Evolutionary conservation across 108 stramenopile genomes (phyloP).

Genomic region (Mediolabrus comicus): DNA sequence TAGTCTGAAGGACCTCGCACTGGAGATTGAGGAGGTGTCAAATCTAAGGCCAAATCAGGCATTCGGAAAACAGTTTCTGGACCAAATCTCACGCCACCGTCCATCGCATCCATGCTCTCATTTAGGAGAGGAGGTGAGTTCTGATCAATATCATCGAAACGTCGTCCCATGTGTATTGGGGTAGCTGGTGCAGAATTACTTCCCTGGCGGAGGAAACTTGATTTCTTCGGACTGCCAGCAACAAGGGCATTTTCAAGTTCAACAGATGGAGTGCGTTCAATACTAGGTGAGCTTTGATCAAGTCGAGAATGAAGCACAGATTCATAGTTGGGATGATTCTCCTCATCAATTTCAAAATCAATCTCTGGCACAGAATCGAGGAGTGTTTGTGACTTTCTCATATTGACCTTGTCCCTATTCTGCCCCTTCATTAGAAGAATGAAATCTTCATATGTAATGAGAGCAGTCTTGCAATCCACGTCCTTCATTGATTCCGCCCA

Average conservation of each 20-base stretch:
- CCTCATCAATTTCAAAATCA: conserved; percentile 31
- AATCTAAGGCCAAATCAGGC: conserved; percentile 12
- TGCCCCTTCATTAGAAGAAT: conserved; percentile 88
- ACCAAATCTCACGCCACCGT: conserved; percentile 7
- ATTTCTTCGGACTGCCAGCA: not conserved
- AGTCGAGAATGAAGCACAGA: not conserved
- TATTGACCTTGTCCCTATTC: conserved; percentile 35
- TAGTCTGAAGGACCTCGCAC: conserved; percentile 43
- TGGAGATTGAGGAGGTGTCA: conserved; percentile 66
- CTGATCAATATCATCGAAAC: conserved; percentile 26
- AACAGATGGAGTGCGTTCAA: not conserved
- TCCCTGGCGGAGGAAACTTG: conserved; percentile 20
- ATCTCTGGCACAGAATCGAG: conserved; percentile 25
- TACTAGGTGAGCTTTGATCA: not conserved
- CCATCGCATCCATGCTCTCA: conserved; percentile 49
- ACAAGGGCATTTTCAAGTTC: not conserved
- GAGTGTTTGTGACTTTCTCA: conserved; percentile 13
- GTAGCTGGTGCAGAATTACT: conserved; percentile 35
- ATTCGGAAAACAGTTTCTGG: conserved; percentile 4
- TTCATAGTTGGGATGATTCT: conserved; percentile 6
- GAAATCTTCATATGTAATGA: conserved; percentile 81
- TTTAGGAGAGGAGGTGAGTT: conserved; percentile 40
- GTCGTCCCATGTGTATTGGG: conserved; percentile 21
- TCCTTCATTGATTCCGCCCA: conserved; percentile 78
- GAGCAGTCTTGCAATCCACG: conserved; percentile 54